A percentile compares a stretch with the other conserved stretches of the same genome.
Evolutionary conservation across 2,329 filamentous ascomycete species (phyloP).

Genomic region (Paracoccidioides lutzii): DNA sequence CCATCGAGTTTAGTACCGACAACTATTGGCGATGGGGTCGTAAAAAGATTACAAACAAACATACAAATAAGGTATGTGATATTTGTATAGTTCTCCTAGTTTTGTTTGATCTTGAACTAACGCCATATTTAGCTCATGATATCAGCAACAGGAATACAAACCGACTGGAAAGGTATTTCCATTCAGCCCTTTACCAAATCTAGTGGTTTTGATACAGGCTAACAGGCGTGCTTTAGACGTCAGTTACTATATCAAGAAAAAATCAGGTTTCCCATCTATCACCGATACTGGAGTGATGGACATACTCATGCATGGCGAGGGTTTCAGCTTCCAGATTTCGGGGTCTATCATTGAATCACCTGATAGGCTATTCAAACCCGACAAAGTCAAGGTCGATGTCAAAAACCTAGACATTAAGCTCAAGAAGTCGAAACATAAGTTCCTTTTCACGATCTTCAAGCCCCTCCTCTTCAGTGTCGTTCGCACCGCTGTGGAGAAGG

Average conservation of each 20-base stretch:
- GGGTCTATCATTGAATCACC: slow-evolving; percentile 65
- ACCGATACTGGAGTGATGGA: slow-evolving; percentile 82
- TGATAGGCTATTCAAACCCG: slow-evolving; percentile 84
- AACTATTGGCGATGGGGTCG: slow-evolving; percentile 94
- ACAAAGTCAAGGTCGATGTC: slow-evolving; percentile 72
- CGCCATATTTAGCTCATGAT: slow-evolving; percentile 47
- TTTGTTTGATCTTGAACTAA: neutral
- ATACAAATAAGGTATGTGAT: slow-evolving; percentile 53
- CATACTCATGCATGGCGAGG: slow-evolving; percentile 72
- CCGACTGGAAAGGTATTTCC: slow-evolving; percentile 53
- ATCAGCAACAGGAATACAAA: slow-evolving; percentile 78
- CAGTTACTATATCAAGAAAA: slow-evolving; percentile 88
- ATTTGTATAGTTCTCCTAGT: neutral
- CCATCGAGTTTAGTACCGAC: slow-evolving; percentile 75
- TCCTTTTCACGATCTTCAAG: slow-evolving; percentile 77
- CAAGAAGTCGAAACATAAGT: slow-evolving; percentile 89
- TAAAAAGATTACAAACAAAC: slow-evolving; percentile 70
- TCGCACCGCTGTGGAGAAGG: slow-evolving; percentile 73
- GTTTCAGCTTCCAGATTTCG: slow-evolving; percentile 84
- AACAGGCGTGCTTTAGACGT: slow-evolving; percentile 45
- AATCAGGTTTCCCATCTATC: slow-evolving; percentile 80
- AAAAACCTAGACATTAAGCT: slow-evolving; percentile 77
- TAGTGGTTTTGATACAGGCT: neutral
- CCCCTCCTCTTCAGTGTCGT: slow-evolving; percentile 73
- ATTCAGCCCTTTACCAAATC: neutral